phyloP scores from a whole-genome alignment of 2,329 filamentous ascomycete genomes.

The Diaporthe ilicicola region DNA sequence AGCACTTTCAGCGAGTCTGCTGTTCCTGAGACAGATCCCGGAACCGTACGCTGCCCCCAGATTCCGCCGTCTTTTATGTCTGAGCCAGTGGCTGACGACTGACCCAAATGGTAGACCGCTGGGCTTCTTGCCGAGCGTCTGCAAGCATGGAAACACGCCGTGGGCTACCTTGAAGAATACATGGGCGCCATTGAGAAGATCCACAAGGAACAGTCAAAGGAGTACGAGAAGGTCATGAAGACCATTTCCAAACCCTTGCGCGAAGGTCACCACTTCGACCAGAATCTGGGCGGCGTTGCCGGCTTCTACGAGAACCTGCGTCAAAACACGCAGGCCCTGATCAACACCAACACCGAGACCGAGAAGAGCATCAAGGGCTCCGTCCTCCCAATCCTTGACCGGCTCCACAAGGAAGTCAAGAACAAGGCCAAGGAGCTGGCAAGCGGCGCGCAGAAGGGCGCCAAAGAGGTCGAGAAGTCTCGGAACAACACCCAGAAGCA shows the following conservation, averaged over 20 bases:
- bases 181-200: slow-evolving; percentile 85
- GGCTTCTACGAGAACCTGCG: slow-evolving; percentile 95
- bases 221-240: slow-evolving; percentile 96
- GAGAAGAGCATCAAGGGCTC: slow-evolving; percentile 88
- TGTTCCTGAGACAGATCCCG: slow-evolving; percentile 65
- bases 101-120: slow-evolving; percentile 65
- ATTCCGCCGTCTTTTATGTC: not conserved
- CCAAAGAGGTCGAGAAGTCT: slow-evolving; percentile 92
- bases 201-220: slow-evolving; percentile 85
- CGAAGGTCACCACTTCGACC: slow-evolving; percentile 93
- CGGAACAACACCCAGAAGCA: slow-evolving; percentile 90
- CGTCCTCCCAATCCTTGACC: slow-evolving; percentile 87
- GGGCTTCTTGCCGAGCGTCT: slow-evolving; percentile 86
- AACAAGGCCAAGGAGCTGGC: slow-evolving; percentile 91
- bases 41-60: slow-evolving; percentile 54
- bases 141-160: slow-evolving; percentile 95
- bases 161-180: slow-evolving; percentile 91
- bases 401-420: slow-evolving; percentile 96
- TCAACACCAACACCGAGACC: slow-evolving; percentile 89
- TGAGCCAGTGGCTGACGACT: not conserved
- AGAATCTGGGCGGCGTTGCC: slow-evolving; percentile 84
- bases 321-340: slow-evolving; percentile 88
- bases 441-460: slow-evolving; percentile 80
- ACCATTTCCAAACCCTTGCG: slow-evolving; percentile 85
- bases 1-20: slow-evolving; percentile 64